Conservation (phyloP, 1,284 basidiomycete genomes). For the Calocybe gambosa region DNA sequence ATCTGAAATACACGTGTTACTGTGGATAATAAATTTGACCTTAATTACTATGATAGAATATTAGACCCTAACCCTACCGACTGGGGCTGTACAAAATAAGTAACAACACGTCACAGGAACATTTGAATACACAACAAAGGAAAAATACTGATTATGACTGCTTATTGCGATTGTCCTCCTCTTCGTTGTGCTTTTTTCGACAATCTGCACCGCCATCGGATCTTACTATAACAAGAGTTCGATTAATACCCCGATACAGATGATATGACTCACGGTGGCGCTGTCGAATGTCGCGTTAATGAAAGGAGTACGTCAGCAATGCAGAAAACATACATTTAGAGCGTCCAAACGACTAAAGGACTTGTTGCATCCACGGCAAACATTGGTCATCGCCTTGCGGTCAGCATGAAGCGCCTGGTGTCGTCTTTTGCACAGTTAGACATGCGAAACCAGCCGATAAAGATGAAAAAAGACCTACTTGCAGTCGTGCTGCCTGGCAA, state of each 20-base stretch:
- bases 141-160: constrained; percentile 11
- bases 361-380: constrained; percentile 90
- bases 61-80: constrained; percentile 21
- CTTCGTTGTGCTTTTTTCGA: constrained; percentile 26
- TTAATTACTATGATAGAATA: constrained; percentile 19
- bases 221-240: constrained; percentile 46
- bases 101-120: constrained; percentile 7
- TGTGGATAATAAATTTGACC: constrained; percentile 8
- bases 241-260: constrained; percentile 13
- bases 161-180: constrained; percentile 15
- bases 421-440: constrained; percentile 41
- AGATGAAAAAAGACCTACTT: constrained; percentile 52
- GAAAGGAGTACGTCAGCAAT: constrained; percentile 17
- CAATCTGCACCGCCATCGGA: constrained; percentile 79
- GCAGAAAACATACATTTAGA: constrained; percentile 65
- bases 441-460: background rate
- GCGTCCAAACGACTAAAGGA: constrained; percentile 92
- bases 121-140: background rate
- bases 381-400: constrained; percentile 77
- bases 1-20: constrained; percentile 16
- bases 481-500: constrained; percentile 94
- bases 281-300: constrained; percentile 22
- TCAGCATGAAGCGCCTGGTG: constrained; percentile 86
- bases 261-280: constrained; percentile 38
- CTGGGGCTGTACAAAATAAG: constrained; percentile 12